Evolutionary conservation across 805 yeast species (phyloP), one percentile per base, ranked within the genome.

Genomic region (Kregervanrija pseudodelftensis): DNA sequence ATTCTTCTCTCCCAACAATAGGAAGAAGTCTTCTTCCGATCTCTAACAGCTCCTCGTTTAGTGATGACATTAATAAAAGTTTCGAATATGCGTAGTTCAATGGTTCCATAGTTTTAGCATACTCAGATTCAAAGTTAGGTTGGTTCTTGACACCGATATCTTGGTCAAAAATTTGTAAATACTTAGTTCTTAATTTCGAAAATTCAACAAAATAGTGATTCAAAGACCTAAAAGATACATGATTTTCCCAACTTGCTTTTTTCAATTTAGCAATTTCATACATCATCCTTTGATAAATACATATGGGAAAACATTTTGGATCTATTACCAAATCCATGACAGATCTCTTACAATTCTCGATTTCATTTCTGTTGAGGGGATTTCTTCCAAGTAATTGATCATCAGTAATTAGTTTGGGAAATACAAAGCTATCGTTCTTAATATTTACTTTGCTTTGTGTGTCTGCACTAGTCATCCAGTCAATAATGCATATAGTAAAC

Each of bases 401-500:
- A 17, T 32, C 31, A 3, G 32, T 22, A n/a, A 35, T 13, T 13
- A 30, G n/a, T 30, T 22, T 36, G 10, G 36, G 45, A 22, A 13
- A 16, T 9, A 30, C 13, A n/a, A 40, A 17, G 13, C 12, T 28
- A 22, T 40, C 32, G 3, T 17, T 17, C 3, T 8, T 15, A 8
- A 36, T 36, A n/a, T 14, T 22, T n/a, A 17, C 15, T 14, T 31
- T 30, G 14, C 22, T 16, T 11, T 28, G 37, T 8, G 46, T 39
- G 9, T 33, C 31, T 10, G 33, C 9, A 8, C 12, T 11, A 7
- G 28, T 22, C 35, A 43, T 12, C 43, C 48, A 43, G 16, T 46
- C 49, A 46, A 43, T 44, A 10, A 46, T 46, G 15, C 36, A 43
- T 14, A 46, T 10, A 12, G 43, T 46, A n/a, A 14, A 5, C 43